Conservation (phyloP, 2,329 filamentous ascomycete species). For the Xylogone sp. region DNA sequence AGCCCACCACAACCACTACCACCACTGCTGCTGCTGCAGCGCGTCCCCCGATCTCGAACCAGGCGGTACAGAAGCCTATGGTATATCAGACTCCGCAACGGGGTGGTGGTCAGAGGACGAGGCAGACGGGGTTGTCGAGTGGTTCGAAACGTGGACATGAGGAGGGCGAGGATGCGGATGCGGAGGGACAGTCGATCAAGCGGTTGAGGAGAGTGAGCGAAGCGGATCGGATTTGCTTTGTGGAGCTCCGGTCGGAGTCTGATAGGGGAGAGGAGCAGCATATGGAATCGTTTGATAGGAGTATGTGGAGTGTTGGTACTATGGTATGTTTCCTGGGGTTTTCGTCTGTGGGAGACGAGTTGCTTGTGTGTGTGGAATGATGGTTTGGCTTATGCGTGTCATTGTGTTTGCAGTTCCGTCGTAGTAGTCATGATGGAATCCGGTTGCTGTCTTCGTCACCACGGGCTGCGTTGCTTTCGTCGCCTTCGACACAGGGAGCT, state of each 20-base stretch:
- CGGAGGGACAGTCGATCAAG: too few species aligned
- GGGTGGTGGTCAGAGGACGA: not conserved
- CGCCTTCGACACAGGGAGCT: conserved; percentile 4
- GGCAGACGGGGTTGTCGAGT: too few species aligned
- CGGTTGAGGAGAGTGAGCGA: not conserved
- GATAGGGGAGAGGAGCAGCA: not conserved
- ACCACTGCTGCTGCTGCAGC: too few species aligned
- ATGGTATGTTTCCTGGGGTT: not conserved
- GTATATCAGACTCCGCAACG: not conserved
- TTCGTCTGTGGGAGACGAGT: too few species aligned
- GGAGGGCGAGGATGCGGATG: not conserved
- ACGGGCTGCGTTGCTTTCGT: conserved; percentile 3
- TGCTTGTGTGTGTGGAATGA: not conserved
- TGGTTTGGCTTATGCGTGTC: too few species aligned
- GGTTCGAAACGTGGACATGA: conserved; percentile 1
- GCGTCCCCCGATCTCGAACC: not conserved
- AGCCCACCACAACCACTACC: too few species aligned
- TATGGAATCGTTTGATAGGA: not conserved
- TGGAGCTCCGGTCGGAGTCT: not conserved
- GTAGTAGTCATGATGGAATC: not conserved
- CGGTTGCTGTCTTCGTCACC: not conserved
- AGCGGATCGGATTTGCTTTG: not conserved
- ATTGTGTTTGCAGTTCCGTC: conserved; percentile 1
- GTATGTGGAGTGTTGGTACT: not conserved
- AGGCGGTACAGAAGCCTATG: not conserved